Evolutionary conservation across 192 early-diverging fungal species (phyloP).

Genomic region (Borealophlyctis nickersoniae): DNA sequence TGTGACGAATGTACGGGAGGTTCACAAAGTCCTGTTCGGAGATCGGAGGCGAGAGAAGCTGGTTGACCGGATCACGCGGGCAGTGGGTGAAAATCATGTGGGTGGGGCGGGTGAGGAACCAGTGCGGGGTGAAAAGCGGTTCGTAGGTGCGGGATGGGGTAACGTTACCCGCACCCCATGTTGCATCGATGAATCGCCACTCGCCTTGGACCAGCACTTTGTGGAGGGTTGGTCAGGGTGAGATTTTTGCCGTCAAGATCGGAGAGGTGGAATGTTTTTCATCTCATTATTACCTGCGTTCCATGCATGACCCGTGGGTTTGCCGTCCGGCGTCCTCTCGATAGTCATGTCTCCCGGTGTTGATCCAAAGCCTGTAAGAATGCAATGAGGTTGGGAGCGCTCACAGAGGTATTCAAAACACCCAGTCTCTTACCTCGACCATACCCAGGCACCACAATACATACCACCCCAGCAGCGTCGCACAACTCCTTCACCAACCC

Average conservation of each 20-base stretch:
- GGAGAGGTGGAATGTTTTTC: background rate
- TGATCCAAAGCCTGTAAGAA: background rate
- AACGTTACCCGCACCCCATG: background rate
- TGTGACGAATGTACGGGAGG: background rate
- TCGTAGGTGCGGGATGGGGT: background rate
- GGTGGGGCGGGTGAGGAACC: background rate
- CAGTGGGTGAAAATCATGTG: background rate
- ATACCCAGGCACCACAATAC: background rate
- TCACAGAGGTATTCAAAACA: too few relatives aligned
- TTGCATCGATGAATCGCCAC: background rate
- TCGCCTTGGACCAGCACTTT: background rate
- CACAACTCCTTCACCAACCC: background rate
- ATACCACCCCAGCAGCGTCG: background rate
- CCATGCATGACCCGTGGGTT: background rate
- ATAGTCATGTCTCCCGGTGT: background rate
- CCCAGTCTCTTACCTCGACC: background rate
- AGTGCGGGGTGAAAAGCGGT: background rate
- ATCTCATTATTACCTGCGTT: background rate
- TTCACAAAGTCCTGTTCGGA: background rate
- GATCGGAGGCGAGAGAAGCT: background rate
- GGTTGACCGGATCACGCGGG: background rate
- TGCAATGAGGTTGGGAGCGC: too few relatives aligned
- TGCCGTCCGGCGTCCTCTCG: background rate
- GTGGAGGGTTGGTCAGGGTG: background rate
- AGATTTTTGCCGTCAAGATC: background rate